These are phyloP conservation scores for Cryptosporidium andersoni DNA, from an alignment of 169 alveolate species.

Conservation along the genomic window DNA sequence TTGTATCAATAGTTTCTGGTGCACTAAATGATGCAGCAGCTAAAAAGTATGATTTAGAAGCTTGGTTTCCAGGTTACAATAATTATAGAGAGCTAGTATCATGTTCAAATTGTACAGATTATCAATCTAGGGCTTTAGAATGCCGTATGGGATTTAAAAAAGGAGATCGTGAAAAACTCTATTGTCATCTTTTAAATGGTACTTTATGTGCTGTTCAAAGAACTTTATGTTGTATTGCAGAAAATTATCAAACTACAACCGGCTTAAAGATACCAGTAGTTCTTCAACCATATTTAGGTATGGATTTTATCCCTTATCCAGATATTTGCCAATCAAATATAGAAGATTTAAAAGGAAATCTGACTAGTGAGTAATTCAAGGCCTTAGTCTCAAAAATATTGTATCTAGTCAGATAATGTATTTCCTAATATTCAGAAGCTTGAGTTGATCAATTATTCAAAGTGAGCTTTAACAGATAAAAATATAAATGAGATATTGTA, in stretches of 20 bases:
- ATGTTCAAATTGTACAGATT: slow-evolving; percentile 99
- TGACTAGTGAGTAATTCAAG: too few relatives aligned
- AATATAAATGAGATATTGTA: too few relatives aligned
- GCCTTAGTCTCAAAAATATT: too few relatives aligned
- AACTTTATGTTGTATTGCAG: slow-evolving; percentile 95
- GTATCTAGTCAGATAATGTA: too few relatives aligned
- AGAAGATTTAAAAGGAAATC: too few relatives aligned
- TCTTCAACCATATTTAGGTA: slow-evolving; percentile 90
- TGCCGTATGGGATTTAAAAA: slow-evolving; percentile 83
- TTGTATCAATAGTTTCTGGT: slow-evolving; percentile 97
- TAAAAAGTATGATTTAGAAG: slow-evolving; percentile 98
- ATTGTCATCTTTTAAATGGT: slow-evolving; percentile 97
- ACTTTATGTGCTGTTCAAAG: slow-evolving; percentile 98
- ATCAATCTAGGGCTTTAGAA: slow-evolving; percentile 91
- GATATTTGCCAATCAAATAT: too few relatives aligned
- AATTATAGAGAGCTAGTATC: slow-evolving; percentile 97
- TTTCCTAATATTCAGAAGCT: too few relatives aligned
- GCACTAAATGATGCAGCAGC: slow-evolving; percentile 99
- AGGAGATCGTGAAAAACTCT: slow-evolving; percentile 83
- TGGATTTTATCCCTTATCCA: slow-evolving; percentile 84
- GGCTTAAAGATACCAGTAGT: slow-evolving; percentile 94
- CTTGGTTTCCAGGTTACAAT: slow-evolving; percentile 98
- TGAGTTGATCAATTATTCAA: too few relatives aligned
- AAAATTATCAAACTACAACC: slow-evolving; percentile 92
- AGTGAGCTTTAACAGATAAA: too few relatives aligned